A percentile compares a stretch with the other conserved stretches of the same genome.
phyloP scores from a whole-genome alignment of 1,284 basidiomycete species.

The Sporisorium graminicola region DNA sequence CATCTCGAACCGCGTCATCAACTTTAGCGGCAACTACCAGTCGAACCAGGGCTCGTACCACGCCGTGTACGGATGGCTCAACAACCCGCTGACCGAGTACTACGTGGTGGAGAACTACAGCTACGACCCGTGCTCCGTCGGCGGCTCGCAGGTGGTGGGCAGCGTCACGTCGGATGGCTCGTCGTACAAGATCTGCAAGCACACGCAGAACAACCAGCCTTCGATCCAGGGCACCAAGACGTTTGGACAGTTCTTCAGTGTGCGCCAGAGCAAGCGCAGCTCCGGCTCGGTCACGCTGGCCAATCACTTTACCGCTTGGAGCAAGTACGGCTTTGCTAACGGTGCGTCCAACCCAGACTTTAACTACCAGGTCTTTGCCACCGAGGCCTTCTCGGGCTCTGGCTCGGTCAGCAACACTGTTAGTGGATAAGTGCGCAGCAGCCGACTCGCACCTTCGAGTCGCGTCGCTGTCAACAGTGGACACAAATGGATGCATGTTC shows the following conservation, averaged over 20 bases:
- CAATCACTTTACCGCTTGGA: constrained; percentile 47
- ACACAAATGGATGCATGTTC: too few species aligned
- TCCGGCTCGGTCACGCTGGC: constrained; percentile 28
- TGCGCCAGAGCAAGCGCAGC: constrained; percentile 31
- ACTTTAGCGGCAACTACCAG: constrained; percentile 32
- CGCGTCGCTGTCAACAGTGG: too few species aligned
- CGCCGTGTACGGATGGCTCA: constrained; percentile 44
- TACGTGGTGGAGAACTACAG: constrained; percentile 44
- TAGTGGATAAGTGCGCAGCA: constrained; percentile 18
- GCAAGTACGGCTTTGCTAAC: constrained; percentile 36
- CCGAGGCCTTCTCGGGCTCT: constrained; percentile 32
- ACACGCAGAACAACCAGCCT: constrained; percentile 42
- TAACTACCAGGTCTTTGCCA: constrained; percentile 49
- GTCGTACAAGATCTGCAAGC: constrained; percentile 44
- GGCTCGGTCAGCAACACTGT: constrained; percentile 23
- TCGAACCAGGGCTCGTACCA: constrained; percentile 34
- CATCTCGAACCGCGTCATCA: constrained; percentile 22
- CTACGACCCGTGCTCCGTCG: constrained; percentile 36
- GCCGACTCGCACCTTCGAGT: too few species aligned
- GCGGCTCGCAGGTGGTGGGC: constrained; percentile 13
- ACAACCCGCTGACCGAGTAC: constrained; percentile 43
- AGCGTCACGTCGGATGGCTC: constrained; percentile 34
- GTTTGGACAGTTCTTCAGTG: constrained; percentile 36
- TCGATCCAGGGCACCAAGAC: constrained; percentile 50
- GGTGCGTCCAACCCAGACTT: constrained; percentile 29